Evolutionary conservation across 2,329 filamentous ascomycete species (phyloP).

Genomic region (Xylaria sp.): DNA sequence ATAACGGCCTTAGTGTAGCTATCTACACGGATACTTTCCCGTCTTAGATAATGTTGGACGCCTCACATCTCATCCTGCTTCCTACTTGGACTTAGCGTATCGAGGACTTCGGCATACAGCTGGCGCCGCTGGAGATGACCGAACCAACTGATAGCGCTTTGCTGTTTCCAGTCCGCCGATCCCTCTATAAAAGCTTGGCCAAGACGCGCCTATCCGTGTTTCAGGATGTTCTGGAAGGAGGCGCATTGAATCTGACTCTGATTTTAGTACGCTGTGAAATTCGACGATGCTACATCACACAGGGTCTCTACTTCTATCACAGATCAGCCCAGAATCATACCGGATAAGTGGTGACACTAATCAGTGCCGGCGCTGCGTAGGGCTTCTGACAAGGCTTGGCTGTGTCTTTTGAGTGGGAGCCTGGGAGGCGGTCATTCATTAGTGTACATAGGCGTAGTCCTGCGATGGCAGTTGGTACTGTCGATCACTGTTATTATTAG

Average conservation of each 20-base stretch:
- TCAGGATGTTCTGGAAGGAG: conserved; percentile 39
- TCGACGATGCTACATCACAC: conserved; percentile 5
- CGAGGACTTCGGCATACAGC: conserved; percentile 16
- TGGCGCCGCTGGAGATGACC: conserved; percentile 34
- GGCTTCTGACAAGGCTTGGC: conserved; percentile 22
- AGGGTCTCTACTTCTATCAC: not conserved
- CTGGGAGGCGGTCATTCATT: conserved; percentile 13
- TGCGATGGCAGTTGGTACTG: conserved; percentile 14
- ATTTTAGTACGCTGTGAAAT: conserved; percentile 24
- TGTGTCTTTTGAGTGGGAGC: conserved; percentile 14
- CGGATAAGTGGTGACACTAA: not conserved
- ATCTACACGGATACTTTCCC: not conserved
- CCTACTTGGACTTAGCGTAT: not conserved
- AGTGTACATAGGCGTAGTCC: not conserved
- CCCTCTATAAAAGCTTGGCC: conserved; percentile 24
- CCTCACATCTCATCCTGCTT: not conserved
- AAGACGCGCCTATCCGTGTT: conserved; percentile 30
- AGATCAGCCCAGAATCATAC: not conserved
- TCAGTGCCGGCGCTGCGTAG: conserved; percentile 9
- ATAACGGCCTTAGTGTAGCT: not conserved
- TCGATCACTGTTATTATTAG: conserved; percentile 32
- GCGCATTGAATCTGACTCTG: conserved; percentile 31
- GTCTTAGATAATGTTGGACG: not conserved
- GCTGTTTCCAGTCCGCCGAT: conserved; percentile 31
- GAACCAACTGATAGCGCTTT: conserved; percentile 20